Percentiles rank a stretch among this genome's conserved stretches.
These are phyloP conservation scores for Cercospora sp. DNA, from an alignment of 2,329 filamentous ascomycete genomes.

Conservation along the genomic window DNA sequence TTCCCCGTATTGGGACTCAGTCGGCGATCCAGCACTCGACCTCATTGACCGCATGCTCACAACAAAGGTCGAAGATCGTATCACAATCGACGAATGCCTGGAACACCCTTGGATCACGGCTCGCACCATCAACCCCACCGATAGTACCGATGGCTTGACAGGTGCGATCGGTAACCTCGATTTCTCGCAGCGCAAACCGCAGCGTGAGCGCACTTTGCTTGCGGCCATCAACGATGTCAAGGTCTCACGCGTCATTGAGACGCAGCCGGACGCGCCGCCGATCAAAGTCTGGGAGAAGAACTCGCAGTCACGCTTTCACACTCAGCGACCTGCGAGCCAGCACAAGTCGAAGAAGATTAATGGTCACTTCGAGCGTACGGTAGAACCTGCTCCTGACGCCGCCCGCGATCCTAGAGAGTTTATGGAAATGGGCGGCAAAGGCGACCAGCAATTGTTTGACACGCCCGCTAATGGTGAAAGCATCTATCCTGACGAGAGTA, in stretches of 20 bases:
- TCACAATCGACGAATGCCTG: conserved; percentile 86
- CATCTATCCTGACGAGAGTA: conserved; percentile 34
- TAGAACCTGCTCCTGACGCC: conserved; percentile 67
- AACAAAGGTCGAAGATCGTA: conserved; percentile 79
- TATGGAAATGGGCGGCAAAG: conserved; percentile 79
- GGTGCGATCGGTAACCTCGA: conserved; percentile 81
- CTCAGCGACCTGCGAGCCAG: conserved; percentile 24
- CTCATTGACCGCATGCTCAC: conserved; percentile 94
- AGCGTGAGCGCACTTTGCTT: conserved; percentile 81
- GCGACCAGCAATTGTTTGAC: conserved; percentile 75
- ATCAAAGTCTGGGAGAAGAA: conserved; percentile 79
- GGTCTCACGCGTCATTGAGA: conserved; percentile 59
- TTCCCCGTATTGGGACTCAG: conserved; percentile 90
- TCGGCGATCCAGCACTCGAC: conserved; percentile 84
- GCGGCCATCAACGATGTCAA: conserved; percentile 76
- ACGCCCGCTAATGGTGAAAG: conserved; percentile 51
- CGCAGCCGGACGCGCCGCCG: conserved; percentile 56
- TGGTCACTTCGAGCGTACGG: conserved; percentile 44
- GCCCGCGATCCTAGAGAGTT: conserved; percentile 73
- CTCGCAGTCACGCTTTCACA: conserved; percentile 45
- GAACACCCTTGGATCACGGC: conserved; percentile 82
- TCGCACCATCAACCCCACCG: conserved; percentile 50
- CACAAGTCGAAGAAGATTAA: conserved; percentile 43
- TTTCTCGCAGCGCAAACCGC: conserved; percentile 76
- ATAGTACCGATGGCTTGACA: conserved; percentile 90